A percentile compares a stretch with the other conserved stretches of the same genome.
phyloP scores from a whole-genome alignment of 2,329 filamentous ascomycete genomes.

The Fusarium sp. region DNA sequence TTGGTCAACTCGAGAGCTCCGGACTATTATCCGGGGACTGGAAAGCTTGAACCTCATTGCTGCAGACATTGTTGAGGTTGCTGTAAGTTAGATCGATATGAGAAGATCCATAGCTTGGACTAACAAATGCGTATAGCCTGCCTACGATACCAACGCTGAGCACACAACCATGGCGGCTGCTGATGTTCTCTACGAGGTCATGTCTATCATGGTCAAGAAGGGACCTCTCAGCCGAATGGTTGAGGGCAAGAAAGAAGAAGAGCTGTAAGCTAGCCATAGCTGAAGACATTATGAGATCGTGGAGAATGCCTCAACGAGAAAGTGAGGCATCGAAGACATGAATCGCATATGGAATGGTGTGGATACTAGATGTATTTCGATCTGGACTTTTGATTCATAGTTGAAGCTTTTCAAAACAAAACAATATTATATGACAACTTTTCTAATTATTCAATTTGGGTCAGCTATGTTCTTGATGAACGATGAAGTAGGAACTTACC shows the following conservation, averaged over 20 bases:
- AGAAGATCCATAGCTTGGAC: neutral
- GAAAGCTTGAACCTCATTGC: constrained; percentile 75
- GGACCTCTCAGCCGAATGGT: constrained; percentile 69
- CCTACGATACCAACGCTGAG: constrained; percentile 78
- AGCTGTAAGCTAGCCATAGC: neutral
- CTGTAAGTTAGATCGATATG: constrained; percentile 30
- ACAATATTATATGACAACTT: constrained; percentile 43
- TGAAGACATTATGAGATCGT: no score
- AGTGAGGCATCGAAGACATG: no score
- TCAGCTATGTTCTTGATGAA: no score
- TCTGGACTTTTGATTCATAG: no score
- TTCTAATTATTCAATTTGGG: constrained; percentile 10
- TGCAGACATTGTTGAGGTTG: constrained; percentile 77
- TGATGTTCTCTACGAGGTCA: constrained; percentile 77
- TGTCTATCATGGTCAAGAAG: constrained; percentile 84
- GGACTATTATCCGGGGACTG: constrained; percentile 75
- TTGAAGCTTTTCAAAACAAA: constrained; percentile 16
- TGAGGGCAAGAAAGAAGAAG: constrained; percentile 9
- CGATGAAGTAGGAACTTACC: constrained; percentile 13
- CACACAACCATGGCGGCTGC: constrained; percentile 78
- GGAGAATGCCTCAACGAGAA: no score
- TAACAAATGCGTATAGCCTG: constrained; percentile 54
- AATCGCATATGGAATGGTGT: no score
- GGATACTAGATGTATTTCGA: no score
- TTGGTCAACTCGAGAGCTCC: constrained; percentile 77